Evolutionary conservation across 768 basidiomycete genomes (phyloP).

Genomic region (Naganishia vaughanmartiniae): DNA sequence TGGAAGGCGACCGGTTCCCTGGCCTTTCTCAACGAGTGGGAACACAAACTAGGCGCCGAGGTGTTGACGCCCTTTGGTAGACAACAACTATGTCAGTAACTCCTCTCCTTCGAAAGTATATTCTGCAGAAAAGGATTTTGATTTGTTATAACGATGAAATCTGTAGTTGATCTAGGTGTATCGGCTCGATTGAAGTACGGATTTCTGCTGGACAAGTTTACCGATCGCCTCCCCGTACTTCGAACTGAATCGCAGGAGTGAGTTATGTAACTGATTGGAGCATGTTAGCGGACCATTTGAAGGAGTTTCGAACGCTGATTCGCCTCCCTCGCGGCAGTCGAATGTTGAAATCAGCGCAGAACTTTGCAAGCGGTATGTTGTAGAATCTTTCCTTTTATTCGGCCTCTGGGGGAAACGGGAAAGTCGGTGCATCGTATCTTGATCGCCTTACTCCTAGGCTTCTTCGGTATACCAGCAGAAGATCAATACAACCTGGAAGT

Average conservation of each 20-base stretch:
- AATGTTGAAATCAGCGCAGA: conserved; percentile 55
- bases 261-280: conserved; percentile 8
- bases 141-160: no score
- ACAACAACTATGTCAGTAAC: conserved; percentile 65
- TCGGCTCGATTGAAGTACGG: conserved; percentile 71
- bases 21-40: conserved; percentile 77
- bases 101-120: background rate
- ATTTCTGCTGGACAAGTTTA: conserved; percentile 69
- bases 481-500: conserved; percentile 74
- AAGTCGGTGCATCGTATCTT: background rate
- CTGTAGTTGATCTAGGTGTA: conserved; percentile 63
- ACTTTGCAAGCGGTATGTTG: conserved; percentile 59
- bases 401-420: no score
- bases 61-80: conserved; percentile 80
- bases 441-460: conserved; percentile 53
- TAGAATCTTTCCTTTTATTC: no score
- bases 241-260: conserved; percentile 69
- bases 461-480: conserved; percentile 68
- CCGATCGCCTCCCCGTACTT: conserved; percentile 69
- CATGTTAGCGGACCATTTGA: no score
- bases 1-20: conserved; percentile 61
- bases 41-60: conserved; percentile 85
- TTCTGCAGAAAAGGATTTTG: background rate
- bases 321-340: conserved; percentile 54
- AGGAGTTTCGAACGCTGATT: background rate